A percentile compares a stretch with the other conserved stretches of the same genome.
Conservation (phyloP, 371 early-diverging fungal species). For the Mucor plumbeus region DNA sequence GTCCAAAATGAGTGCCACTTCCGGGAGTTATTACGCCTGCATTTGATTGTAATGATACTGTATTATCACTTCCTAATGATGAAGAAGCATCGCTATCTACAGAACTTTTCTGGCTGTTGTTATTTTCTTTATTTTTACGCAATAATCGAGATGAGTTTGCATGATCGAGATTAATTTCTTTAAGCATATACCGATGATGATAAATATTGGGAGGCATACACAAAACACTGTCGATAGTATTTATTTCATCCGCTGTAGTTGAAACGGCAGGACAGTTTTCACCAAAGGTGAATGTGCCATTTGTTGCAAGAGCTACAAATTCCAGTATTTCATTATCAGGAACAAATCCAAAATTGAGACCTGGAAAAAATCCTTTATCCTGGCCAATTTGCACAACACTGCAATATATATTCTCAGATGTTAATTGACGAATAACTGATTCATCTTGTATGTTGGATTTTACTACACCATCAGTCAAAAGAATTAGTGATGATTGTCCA, state of each 20-base stretch:
- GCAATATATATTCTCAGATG: constrained; percentile 74
- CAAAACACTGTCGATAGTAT: neutral
- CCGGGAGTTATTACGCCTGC: neutral
- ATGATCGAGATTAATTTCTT: constrained; percentile 63
- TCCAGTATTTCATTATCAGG: constrained; percentile 87
- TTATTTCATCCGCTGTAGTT: neutral
- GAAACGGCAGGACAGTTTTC: constrained; percentile 58
- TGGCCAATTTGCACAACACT: constrained; percentile 90
- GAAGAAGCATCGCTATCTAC: constrained; percentile 54
- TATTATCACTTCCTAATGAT: neutral
- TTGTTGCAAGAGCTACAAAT: constrained; percentile 82
- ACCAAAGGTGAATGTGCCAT: constrained; percentile 83
- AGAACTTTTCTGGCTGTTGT: constrained; percentile 5
- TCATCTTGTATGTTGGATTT: constrained; percentile 68
- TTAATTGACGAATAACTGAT: constrained; percentile 60
- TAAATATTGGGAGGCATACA: neutral
- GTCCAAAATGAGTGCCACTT: neutral
- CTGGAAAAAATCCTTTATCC: constrained; percentile 73
- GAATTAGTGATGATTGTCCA: constrained; percentile 72
- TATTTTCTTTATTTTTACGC: neutral
- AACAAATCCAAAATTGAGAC: constrained; percentile 86
- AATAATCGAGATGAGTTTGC: constrained; percentile 27
- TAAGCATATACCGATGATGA: constrained; percentile 48
- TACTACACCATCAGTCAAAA: constrained; percentile 89
- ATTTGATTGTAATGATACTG: neutral